phyloP scores from a whole-genome alignment of 2,329 filamentous ascomycete genomes.

The Aschersonia sp. region DNA sequence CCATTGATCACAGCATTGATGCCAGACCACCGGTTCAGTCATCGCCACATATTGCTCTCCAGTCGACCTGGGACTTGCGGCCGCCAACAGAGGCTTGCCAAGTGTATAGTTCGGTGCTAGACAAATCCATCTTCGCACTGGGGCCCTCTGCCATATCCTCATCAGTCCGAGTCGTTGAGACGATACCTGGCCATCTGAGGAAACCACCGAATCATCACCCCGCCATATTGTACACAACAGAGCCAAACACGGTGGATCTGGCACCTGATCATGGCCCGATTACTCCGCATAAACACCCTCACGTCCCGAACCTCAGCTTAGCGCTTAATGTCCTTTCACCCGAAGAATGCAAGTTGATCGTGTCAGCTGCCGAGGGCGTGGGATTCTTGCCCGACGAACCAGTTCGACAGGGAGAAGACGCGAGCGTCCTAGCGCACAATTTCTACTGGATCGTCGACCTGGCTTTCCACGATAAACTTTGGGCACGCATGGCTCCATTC shows the following conservation, averaged over 20 bases:
- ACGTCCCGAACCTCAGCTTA: constrained; percentile 46
- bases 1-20: constrained; percentile 33
- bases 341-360: constrained; percentile 49
- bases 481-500: constrained; percentile 43
- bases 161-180: constrained; percentile 44
- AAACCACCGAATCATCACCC: constrained; percentile 56
- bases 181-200: constrained; percentile 40
- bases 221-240: constrained; percentile 48
- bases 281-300: constrained; percentile 43
- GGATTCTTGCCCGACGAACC: constrained; percentile 55
- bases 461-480: constrained; percentile 47
- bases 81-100: constrained; percentile 22
- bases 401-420: constrained; percentile 48
- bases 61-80: constrained; percentile 46
- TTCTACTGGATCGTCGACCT: constrained; percentile 59
- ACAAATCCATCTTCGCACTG: constrained; percentile 36
- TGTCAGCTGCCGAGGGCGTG: constrained; percentile 50
- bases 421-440: constrained; percentile 54
- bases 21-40: constrained; percentile 14
- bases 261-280: constrained; percentile 27
- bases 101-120: constrained; percentile 42
- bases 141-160: constrained; percentile 14
- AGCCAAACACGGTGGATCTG: constrained; percentile 40
- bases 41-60: constrained; percentile 38
- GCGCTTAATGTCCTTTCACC: constrained; percentile 44